Evolutionary conservation across 306 rosid genomes (phyloP).

Genomic region (Quercus wislizeni): DNA sequence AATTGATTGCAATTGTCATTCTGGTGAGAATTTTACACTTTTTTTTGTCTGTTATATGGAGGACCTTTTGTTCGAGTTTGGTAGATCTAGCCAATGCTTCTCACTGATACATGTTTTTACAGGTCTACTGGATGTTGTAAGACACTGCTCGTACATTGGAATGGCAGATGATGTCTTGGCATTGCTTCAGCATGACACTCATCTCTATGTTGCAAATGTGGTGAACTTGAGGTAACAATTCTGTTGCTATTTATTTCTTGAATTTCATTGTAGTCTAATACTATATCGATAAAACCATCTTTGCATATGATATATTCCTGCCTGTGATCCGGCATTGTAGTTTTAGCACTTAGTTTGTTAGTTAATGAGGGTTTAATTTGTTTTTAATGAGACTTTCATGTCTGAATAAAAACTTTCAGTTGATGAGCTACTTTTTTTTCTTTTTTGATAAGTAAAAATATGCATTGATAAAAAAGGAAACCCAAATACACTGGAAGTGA

Average conservation of each 20-base stretch:
- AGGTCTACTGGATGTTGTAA: slow-evolving; percentile 79
- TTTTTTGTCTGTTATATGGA: background rate
- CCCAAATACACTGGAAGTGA: no score
- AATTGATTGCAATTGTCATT: slow-evolving; percentile 60
- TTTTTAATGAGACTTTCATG: background rate
- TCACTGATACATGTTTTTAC: slow-evolving; percentile 22
- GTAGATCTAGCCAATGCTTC: slow-evolving; percentile 16
- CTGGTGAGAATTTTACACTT: slow-evolving; percentile 42
- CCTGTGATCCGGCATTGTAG: background rate
- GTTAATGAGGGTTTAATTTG: background rate
- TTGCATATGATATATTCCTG: background rate
- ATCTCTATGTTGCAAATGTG: slow-evolving; percentile 88
- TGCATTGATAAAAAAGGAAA: no score
- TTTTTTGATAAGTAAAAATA: no score
- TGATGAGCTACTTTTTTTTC: background rate
- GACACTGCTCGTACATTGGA: slow-evolving; percentile 85
- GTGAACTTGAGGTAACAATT: slow-evolving; percentile 70
- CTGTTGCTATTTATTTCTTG: slow-evolving; percentile 18
- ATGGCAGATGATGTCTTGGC: slow-evolving; percentile 92
- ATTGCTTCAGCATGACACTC: slow-evolving; percentile 88
- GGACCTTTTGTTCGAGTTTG: slow-evolving; percentile 10
- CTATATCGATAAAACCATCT: background rate
- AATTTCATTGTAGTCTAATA: background rate
- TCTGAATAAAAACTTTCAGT: background rate
- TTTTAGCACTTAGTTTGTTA: background rate